Evolutionary conservation across 805 yeast species (phyloP).

Genomic region (Pichia cephalocereana): DNA sequence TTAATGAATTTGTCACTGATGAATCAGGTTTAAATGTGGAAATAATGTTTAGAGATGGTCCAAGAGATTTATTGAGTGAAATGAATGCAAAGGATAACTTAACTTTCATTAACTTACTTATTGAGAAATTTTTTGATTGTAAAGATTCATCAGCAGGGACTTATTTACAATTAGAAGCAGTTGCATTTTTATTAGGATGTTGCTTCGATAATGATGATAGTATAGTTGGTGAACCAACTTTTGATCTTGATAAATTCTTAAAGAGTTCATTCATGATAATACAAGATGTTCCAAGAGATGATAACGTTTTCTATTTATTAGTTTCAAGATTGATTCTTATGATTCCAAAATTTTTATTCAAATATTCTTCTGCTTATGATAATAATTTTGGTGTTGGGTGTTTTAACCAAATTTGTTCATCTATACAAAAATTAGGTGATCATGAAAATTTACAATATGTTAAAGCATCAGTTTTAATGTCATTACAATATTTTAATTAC

Average conservation of each 20-base stretch:
- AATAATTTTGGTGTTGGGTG: constrained; percentile 19
- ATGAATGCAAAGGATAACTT: constrained; percentile 34
- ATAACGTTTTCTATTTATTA: constrained; percentile 29
- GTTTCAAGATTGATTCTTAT: constrained; percentile 40
- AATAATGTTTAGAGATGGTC: constrained; percentile 48
- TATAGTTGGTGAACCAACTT: constrained; percentile 9
- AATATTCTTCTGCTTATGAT: constrained; percentile 29
- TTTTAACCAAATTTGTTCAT: constrained; percentile 16
- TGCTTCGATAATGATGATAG: constrained; percentile 33
- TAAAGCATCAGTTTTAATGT: constrained; percentile 33
- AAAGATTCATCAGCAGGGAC: not conserved
- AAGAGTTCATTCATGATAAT: not conserved
- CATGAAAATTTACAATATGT: constrained; percentile 17
- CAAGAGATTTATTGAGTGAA: constrained; percentile 47
- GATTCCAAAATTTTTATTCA: constrained; percentile 50
- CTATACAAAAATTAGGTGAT: constrained; percentile 16
- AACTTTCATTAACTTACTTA: constrained; percentile 15
- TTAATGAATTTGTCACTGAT: constrained; percentile 61
- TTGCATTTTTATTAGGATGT: constrained; percentile 31
- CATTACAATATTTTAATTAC: constrained; percentile 39
- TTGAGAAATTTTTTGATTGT: constrained; percentile 8
- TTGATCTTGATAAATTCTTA: constrained; percentile 18
- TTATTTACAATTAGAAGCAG: constrained; percentile 30
- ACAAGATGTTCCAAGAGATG: constrained; percentile 5
- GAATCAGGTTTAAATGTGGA: constrained; percentile 62